Conservation (phyloP, 371 early-diverging fungal species). For the Rhizopus stolonifer region DNA sequence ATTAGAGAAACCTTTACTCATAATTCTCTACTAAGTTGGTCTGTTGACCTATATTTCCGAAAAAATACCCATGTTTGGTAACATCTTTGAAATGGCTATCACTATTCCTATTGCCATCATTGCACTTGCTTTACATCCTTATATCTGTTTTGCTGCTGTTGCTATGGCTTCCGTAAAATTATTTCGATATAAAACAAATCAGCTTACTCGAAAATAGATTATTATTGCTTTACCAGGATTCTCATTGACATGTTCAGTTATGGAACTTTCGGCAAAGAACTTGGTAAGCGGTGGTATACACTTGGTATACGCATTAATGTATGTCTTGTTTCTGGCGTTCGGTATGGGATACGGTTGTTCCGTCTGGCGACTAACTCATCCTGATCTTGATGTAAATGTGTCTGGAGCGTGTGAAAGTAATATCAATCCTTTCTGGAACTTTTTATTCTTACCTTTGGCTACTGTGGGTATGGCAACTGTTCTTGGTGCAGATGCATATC, state of each 20-base stretch:
- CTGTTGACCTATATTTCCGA: conserved; percentile 61
- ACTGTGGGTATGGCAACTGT: conserved; percentile 26
- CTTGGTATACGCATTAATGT: conserved; percentile 72
- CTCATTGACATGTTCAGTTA: conserved; percentile 69
- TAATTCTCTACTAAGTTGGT: conserved; percentile 36
- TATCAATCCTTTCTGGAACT: conserved; percentile 33
- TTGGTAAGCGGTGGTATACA: conserved; percentile 79
- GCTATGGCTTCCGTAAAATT: conserved; percentile 55
- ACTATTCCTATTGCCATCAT: conserved; percentile 63
- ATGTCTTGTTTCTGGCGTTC: conserved; percentile 71
- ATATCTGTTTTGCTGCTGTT: conserved; percentile 60
- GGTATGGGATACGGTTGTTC: conserved; percentile 71
- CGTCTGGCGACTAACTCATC: conserved; percentile 29
- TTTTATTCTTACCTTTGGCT: conserved; percentile 29
- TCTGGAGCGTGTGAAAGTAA: conserved; percentile 24
- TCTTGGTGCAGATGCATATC: conserved; percentile 29
- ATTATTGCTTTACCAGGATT: conserved; percentile 71
- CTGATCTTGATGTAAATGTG: conserved; percentile 7
- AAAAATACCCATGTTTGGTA: conserved; percentile 59
- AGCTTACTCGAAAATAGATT: too few species aligned
- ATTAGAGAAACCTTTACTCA: background rate
- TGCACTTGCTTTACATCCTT: conserved; percentile 44
- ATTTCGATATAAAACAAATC: too few species aligned
- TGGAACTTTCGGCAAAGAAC: conserved; percentile 80
- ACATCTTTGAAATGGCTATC: conserved; percentile 64